Conservation (phyloP, 129 eudicot genomes). For the Lonicera japonica region DNA sequence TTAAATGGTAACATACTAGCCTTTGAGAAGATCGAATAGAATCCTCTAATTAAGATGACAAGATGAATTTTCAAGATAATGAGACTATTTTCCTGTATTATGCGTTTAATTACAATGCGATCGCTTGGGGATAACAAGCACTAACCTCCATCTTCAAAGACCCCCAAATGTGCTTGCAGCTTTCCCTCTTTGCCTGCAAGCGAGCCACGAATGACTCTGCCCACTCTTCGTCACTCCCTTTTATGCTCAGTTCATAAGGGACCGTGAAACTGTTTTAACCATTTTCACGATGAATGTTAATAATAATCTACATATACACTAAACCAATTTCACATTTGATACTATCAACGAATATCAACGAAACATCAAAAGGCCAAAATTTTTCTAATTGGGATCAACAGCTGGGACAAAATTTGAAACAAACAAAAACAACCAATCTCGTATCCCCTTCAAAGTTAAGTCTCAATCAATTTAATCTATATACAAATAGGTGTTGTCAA, state of each 20-base stretch:
- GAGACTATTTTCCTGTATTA: too few relatives aligned
- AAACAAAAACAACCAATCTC: too few relatives aligned
- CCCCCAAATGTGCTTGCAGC: conserved; percentile 65
- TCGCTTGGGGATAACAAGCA: conserved; percentile 78
- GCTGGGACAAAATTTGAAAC: too few relatives aligned
- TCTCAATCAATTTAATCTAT: too few relatives aligned
- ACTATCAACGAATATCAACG: background rate
- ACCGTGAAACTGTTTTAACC: conserved; percentile 68
- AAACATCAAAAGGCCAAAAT: too few relatives aligned
- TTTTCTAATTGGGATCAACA: too few relatives aligned
- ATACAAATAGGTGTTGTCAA: too few relatives aligned
- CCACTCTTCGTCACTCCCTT: conserved; percentile 69
- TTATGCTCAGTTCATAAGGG: conserved; percentile 79
- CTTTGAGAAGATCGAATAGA: too few relatives aligned
- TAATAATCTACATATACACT: conserved; percentile 7
- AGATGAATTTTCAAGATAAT: too few relatives aligned
- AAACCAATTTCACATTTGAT: background rate
- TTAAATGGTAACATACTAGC: too few relatives aligned
- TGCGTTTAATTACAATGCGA: conserved; percentile 32
- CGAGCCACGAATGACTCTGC: conserved; percentile 46
- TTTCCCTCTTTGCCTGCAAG: conserved; percentile 45
- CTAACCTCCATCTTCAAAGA: conserved; percentile 70
- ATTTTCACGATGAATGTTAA: background rate
- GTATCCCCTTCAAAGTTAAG: too few relatives aligned
- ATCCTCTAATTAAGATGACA: too few relatives aligned